Percentiles rank a stretch among this genome's conserved stretches.
Conservation (phyloP, 176 grass and related monocot species). For the Bolboschoenus planiculmis region DNA sequence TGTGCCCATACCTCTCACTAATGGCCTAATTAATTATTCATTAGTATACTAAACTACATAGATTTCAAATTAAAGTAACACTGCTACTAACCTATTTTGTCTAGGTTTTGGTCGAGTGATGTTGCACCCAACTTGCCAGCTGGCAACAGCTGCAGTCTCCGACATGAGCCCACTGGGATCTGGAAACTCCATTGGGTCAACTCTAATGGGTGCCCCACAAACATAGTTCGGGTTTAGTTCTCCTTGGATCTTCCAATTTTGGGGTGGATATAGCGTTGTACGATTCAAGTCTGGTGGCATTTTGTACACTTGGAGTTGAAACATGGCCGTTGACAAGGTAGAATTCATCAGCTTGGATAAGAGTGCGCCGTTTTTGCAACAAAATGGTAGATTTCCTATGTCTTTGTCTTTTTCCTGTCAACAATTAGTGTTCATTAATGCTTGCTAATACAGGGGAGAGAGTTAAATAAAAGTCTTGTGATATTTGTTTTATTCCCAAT, state of each 20-base stretch:
- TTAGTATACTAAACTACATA: background rate
- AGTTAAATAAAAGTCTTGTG: background rate
- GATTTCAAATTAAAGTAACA: background rate
- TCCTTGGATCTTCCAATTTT: slow-evolving; percentile 72
- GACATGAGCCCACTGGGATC: slow-evolving; percentile 71
- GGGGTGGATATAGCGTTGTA: slow-evolving; percentile 61
- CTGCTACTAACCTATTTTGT: slow-evolving; percentile 6
- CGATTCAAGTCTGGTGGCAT: slow-evolving; percentile 87
- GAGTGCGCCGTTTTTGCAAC: slow-evolving; percentile 92
- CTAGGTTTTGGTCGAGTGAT: slow-evolving; percentile 52
- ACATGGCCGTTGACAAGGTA: slow-evolving; percentile 54
- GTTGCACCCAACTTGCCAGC: slow-evolving; percentile 90
- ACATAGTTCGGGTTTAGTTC: slow-evolving; percentile 61
- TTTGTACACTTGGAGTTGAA: slow-evolving; percentile 85
- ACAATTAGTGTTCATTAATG: background rate
- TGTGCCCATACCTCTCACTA: background rate
- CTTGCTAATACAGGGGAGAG: background rate
- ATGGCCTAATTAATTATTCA: background rate
- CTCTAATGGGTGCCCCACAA: slow-evolving; percentile 56
- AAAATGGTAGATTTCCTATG: slow-evolving; percentile 72
- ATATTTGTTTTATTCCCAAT: background rate
- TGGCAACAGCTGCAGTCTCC: slow-evolving; percentile 47
- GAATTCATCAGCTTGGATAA: slow-evolving; percentile 64
- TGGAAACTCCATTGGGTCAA: slow-evolving; percentile 70
- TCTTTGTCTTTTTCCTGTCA: slow-evolving; percentile 53